Evolutionary conservation across 2,329 filamentous ascomycete genomes (phyloP).

Genomic region (Capronia epimyces): DNA sequence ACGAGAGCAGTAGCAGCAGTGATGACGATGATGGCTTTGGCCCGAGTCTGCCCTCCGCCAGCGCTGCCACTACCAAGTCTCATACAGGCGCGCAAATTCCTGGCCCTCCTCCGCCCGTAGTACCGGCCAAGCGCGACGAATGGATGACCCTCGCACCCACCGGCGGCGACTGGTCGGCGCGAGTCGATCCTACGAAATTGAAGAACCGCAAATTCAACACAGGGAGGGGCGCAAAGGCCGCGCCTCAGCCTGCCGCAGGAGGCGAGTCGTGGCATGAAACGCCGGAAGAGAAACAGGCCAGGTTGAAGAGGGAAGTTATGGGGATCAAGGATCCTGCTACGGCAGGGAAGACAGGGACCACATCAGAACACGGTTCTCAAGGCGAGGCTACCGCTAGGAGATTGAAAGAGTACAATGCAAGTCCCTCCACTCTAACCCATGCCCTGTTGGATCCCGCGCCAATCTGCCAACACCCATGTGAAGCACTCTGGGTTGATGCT

Average conservation of each 20-base stretch:
- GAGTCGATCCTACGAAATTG: slow-evolving; percentile 77
- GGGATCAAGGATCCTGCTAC: slow-evolving; percentile 50
- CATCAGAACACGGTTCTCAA: slow-evolving; percentile 18
- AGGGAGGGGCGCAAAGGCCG: slow-evolving; percentile 52
- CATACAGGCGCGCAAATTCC: slow-evolving; percentile 30
- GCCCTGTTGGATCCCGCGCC: too few relatives aligned
- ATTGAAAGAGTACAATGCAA: slow-evolving; percentile 56
- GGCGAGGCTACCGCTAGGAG: slow-evolving; percentile 43
- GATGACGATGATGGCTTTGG: slow-evolving; percentile 43
- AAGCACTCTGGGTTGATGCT: too few relatives aligned
- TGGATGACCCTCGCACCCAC: slow-evolving; percentile 74
- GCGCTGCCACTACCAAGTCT: slow-evolving; percentile 22
- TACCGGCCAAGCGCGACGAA: slow-evolving; percentile 62
- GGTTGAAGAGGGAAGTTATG: slow-evolving; percentile 74
- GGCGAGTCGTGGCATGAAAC: slow-evolving; percentile 85
- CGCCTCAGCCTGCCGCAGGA: slow-evolving; percentile 36
- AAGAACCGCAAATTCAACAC: slow-evolving; percentile 78
- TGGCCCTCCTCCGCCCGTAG: slow-evolving; percentile 33
- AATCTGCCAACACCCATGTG: too few relatives aligned
- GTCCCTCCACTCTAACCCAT: slow-evolving; percentile 29
- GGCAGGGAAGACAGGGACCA: slow-evolving; percentile 14
- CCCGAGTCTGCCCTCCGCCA: slow-evolving; percentile 36
- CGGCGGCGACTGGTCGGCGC: slow-evolving; percentile 48
- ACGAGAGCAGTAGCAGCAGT: slow-evolving; percentile 27
- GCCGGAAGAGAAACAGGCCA: slow-evolving; percentile 75